Base-by-base conservation (phyloP, 2,329 filamentous ascomycete species). In the Gyromitra esculenta region DNA sequence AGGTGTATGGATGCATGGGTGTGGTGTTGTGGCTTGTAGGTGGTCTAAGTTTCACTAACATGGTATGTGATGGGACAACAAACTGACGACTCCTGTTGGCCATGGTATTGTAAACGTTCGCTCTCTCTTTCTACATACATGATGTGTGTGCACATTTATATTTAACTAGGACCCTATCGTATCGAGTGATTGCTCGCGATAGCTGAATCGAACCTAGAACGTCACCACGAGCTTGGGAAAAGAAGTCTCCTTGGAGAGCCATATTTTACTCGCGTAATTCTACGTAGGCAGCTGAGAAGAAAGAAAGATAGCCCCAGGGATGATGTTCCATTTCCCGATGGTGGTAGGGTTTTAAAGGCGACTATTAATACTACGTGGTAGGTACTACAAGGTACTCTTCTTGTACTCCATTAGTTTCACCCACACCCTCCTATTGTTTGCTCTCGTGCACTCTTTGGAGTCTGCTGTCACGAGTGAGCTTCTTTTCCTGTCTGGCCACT, bases 161-260 rank as follows among this genome's bases (percentile, higher is more conserved):
- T 68, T 54, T 63, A 37, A 45, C 57, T 25, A 57, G 31, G 66
- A 13, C 37, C 48, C 1, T 6, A 37, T 52, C 21, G 37, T 50
- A 65, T 65, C 62, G 60, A 73, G 70, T 73, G 69, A 73, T 75
- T n/a, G 48, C 39, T 65, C 57, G 54, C 66, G 59, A 65, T 45
- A 75, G 57, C 65, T 59, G 11, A 31, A 6, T 45, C 31, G 31
- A 43, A 21, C 71, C 57, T 41, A 25, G 65, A 11, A 11, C 35
- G 9, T n/a, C 25, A 15, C 43, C 18, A 60, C 25, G 31, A 69
- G 21, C 31, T 25, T 9, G 39, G 41, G 66, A 5, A 39, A 69
- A 48, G 66, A 62, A 45, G 39, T 25, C 25, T n/a, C 25, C 21
- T 56, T 56, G 37, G 57, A 43, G 50, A 25, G 39, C 45, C 18